Base-by-base conservation (phyloP, 352 stramenopile species). In the Phytophthora megakarya region DNA sequence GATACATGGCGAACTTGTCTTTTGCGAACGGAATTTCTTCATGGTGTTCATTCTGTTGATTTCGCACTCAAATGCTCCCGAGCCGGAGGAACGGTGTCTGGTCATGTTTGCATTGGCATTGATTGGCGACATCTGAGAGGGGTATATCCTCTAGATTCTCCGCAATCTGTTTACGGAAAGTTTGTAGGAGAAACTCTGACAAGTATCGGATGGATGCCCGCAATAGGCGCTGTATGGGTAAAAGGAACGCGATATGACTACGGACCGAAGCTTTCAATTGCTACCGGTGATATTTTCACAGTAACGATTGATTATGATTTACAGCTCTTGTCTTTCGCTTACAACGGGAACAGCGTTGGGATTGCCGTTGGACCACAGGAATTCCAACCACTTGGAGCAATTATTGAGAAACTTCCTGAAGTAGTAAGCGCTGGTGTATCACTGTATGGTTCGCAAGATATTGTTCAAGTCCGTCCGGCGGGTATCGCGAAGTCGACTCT, bases 141-240 rank as follows among this genome's bases (percentile, higher is more conserved):
- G 46, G 13, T 53, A 33, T 25, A n/a, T 53, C 18, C 11, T 37
- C 39, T 61, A 35, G 9, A 22, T 8, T 37, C 39, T 18, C 23
- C 70, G 19, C n/a, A 22, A 30, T 65, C 52, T n/a, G 21, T 23
- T 23, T 71, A 73, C n/a, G 61, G 76, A 22, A 73, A 53, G 0
- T 91, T 89, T 68, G 8, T 91, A n/a, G 82, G 82, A 19, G 64
- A 78, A 61, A 75, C 53, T 0, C 3, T 23, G 5, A 76, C 56
- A 56, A 93, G 85, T 37, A 74, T 96, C 25, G 87, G 85, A 1
- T 96, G 84, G 85, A 96, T 96, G 85, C 87, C 87, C 0, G 88
- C 87, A 11, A 86, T 93, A 47, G 87, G 84, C 9, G 76, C 76
- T 0, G 35, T 96, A 6, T 96, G 87, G 87, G 73, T 91, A 8